Evolutionary conservation across 2,329 filamentous ascomycete species (phyloP), one percentile per base, ranked within the genome.

Genomic region (Huntiella bhutanensis): DNA sequence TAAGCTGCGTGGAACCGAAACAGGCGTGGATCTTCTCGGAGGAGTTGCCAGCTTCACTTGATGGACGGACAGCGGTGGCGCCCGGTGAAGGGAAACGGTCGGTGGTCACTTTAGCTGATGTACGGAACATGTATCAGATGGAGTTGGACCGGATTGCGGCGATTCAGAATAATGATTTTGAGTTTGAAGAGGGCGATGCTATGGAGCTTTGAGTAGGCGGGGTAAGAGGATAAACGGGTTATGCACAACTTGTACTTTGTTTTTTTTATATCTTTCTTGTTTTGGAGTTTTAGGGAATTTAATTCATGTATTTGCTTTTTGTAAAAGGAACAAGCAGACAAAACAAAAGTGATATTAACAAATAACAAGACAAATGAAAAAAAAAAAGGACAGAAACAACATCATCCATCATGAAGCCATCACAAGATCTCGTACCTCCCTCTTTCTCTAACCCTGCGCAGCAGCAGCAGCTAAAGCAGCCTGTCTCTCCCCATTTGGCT

Each of bases 131-230:
- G 58, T 98, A 95, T 60, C 83, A 93, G 62, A 75, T 73, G 17
- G 86, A 96, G 62, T 65, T 98, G 56, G 91, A 98, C 62, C 73
- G 85, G 52, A 80, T 91, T 54, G 83, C 81, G 45, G 81, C 83
- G 45, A 86, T 95, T 59, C 79, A 91, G 62, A 82, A 83, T 57
- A 86, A 92, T 49, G 77, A 92, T 58, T 95, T 92, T 67, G 81
- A 82, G 12, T 83, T 95, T 51, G 63, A 67, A 51, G 65, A 62
- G 10, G 70, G 64, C 28, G 68, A 73, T 53, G 56, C 62, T 48
- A 75, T 75, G 70, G 69, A 72, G 53, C 61, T 72, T 54, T 59
- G 62, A 36, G 53, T 13, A 4, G 22, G 8, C 3, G 13, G 16
- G 32, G 33, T 48, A 17, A 17, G 22, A 13, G 19, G 33, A 48